Evolutionary conservation across 768 basidiomycete genomes (phyloP), one percentile per base, ranked within the genome.

Genomic region (Candolleomyces aberdarensis): DNA sequence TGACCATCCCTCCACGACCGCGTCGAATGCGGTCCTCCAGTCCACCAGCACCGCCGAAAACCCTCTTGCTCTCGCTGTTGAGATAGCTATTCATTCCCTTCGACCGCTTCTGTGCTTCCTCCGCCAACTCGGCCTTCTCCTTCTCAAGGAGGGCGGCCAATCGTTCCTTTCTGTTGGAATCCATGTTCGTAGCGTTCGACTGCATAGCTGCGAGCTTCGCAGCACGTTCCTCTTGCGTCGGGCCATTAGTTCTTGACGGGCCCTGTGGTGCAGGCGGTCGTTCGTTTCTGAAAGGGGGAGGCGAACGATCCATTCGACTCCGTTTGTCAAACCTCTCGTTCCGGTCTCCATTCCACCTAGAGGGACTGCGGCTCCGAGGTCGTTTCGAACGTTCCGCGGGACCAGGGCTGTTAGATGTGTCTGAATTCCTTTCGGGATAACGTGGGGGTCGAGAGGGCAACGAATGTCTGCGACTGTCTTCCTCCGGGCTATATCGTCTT

Each of bases 181-280:
- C 82, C 76, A 94, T 80, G 8, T 73, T 72, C n/a, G 78, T 72
- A 0, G 96, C 96, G 61, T 88, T 85, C 1, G 81, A 74, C 22
- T 87, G 75, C 96, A 98, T 98, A 5, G 94, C 90, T 0, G 93
- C 96, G 31, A 98, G 78, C n/a, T 92, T 87, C 29, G 91, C 90
- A 3, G 87, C 87, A 39, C 95, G 88, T 31, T 88, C 89, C 1
- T 81, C 78, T 8, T 66, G 61, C 54, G 71, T 66, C 39, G 69
- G 56, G 1, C 31, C 7, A 43, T 17, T 19, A 7, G 5, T 41
- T 9, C 31, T 15, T 56, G 19, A n/a, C 6, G 14, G 54, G 40
- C 39, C 31, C 8, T 15, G 67, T 54, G 72, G 65, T 11, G 64
- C 44, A 20, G 64, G 63, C 6, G 56, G 56, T 3, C 63, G 67